Percentiles rank a stretch among this genome's conserved stretches.
These are phyloP conservation scores for Picochlorum sp. DNA, from an alignment of 139 green algal genomes.

Conservation along the genomic window DNA sequence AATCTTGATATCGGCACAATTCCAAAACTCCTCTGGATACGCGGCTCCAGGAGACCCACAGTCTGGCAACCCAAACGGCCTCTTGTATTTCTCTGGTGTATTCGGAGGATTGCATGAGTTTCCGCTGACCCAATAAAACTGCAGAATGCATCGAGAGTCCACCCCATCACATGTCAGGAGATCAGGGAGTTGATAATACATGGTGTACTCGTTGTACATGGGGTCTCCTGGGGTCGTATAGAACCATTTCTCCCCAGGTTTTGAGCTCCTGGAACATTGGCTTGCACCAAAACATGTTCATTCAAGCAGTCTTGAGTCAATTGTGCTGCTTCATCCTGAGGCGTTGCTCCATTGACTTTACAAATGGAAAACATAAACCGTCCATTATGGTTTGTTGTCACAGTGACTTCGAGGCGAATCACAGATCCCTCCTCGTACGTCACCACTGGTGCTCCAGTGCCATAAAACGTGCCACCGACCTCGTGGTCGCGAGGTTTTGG, in stretches of 20 bases:
- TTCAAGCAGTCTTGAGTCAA: constrained; percentile 1
- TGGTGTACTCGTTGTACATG: constrained; percentile 12
- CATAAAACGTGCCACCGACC: background rate
- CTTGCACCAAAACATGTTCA: background rate
- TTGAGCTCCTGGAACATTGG: constrained; percentile 2
- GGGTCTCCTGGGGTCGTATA: background rate
- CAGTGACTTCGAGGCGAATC: background rate
- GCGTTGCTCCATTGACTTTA: background rate
- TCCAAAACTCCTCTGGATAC: constrained; percentile 4
- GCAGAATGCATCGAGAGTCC: background rate
- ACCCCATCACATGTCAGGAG: constrained; percentile 1
- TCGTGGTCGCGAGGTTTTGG: background rate
- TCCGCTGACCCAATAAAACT: constrained; percentile 34
- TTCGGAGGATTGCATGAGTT: background rate
- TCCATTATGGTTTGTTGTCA: background rate
- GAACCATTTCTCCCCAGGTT: background rate
- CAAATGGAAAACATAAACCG: background rate
- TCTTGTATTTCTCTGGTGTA: constrained; percentile 3
- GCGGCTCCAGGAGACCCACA: background rate
- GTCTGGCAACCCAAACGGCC: background rate
- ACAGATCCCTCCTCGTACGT: background rate
- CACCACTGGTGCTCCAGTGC: background rate
- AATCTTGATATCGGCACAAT: constrained; percentile 7
- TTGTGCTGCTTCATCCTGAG: background rate
- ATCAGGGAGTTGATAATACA: constrained; percentile 5